phyloP scores from a whole-genome alignment of 306 rosid species.

The Rosa rugosa region DNA sequence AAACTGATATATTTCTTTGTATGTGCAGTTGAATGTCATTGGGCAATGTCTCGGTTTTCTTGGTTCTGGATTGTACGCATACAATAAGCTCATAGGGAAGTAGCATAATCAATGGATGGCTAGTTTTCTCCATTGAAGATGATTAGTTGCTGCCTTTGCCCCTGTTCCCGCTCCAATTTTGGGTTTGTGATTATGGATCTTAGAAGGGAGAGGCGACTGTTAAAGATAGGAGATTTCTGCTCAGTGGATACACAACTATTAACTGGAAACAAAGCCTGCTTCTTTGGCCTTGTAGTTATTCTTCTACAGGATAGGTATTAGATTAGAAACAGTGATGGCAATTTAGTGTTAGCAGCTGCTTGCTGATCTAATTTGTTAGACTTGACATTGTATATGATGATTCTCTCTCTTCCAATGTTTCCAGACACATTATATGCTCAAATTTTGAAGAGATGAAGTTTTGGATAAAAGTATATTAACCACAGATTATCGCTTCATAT shows the following conservation, averaged over 20 bases:
- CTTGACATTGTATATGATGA: slow-evolving; percentile 29
- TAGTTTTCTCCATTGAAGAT: slow-evolving; percentile 13
- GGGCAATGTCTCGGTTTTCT: slow-evolving; percentile 81
- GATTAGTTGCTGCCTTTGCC: slow-evolving; percentile 10
- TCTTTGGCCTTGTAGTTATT: background rate
- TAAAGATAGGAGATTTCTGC: slow-evolving; percentile 6
- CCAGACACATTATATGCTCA: slow-evolving; percentile 9
- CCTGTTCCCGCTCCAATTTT: background rate
- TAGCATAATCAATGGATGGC: slow-evolving; percentile 32
- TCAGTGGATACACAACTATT: slow-evolving; percentile 17
- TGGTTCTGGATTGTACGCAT: slow-evolving; percentile 88
- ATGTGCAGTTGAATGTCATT: slow-evolving; percentile 69
- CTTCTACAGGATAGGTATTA: slow-evolving; percentile 6
- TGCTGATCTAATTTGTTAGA: slow-evolving; percentile 14
- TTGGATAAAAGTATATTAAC: background rate
- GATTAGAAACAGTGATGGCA: slow-evolving; percentile 15
- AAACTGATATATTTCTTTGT: too few species aligned
- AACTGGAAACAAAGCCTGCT: slow-evolving; percentile 13
- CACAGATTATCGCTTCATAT: background rate
- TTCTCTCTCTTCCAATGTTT: slow-evolving; percentile 10
- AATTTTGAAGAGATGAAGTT: background rate
- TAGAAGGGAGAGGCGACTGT: slow-evolving; percentile 1
- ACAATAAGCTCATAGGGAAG: slow-evolving; percentile 77
- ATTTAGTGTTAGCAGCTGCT: background rate
- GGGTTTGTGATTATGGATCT: background rate